Evolutionary conservation across 2,329 filamentous ascomycete genomes (phyloP), one percentile per base, ranked within the genome.

Genomic region (Lachnellula arida): DNA sequence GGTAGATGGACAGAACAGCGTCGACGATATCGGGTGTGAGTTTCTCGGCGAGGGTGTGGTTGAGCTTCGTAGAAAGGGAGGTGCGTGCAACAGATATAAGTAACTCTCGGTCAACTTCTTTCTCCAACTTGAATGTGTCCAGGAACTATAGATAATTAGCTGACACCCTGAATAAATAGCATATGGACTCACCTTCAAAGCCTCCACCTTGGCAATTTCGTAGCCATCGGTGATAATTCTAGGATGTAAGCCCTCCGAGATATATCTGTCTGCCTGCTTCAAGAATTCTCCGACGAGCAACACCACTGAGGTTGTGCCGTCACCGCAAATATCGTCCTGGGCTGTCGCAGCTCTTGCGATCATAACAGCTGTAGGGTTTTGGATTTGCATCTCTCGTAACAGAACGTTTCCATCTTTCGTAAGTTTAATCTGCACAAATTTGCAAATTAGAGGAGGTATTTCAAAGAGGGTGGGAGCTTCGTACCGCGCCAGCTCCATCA

Each of bases 341-440:
- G 94, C 94, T 39, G 94, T 99, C 56, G 94, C 94, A 68, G 93
- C 91, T 71, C 84, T 78, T 55, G 84, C 84, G 72, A 87, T 87
- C 84, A 87, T 87, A 60, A 94, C 94, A 63, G 94, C 94, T 37
- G 94, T 99, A 28, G 94, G 94, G 75, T 97, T 97, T 78, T 97
- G 93, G 72, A 97, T 97, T 85, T 97, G 92, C 84, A 87, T 87
- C 73, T 88, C 85, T 67, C 85, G 78, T 62, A 87, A 75, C 25
- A 87, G 79, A 59, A 97, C 93, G 70, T 96, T 97, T 72, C 94
- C 94, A 76, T 99, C 94, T 76, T 99, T 99, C 67, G 94, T 99
- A 72, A 99, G 83, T 78, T 99, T 99, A 78, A 99, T 99, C 85
- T 94, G 66, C 42, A 34, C 6, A 46, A 23, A 52, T 46, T 42